Evolutionary conservation across 1,139 yeast species (phyloP), one percentile per base, ranked within the genome.

Genomic region (Scheffersomyces insectosa): DNA sequence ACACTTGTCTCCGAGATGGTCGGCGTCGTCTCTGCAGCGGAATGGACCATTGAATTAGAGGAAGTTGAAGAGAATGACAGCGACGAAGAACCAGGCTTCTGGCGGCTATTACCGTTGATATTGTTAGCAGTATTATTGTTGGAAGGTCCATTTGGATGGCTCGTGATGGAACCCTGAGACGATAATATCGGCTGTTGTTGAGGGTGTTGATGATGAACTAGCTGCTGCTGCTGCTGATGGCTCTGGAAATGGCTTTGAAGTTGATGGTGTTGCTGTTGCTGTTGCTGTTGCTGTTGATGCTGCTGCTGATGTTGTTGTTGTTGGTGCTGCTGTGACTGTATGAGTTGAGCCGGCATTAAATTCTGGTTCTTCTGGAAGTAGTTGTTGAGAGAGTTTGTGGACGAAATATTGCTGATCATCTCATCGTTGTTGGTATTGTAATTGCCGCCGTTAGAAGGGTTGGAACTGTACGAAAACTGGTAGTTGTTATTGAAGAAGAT

Each of bases 61-160:
- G 51, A 40, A 2, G 47, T 42, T 16, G 51, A 38, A 4, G 52
- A 48, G 27, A 46, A 41, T 28, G 46, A 33, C 13, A 47, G 49
- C 4, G 52, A 48, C 20, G 43, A 38, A 7, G 34, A 31, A 31
- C 23, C 11, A 5, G 34, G 23, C n/a, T 20, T 20, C 25, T 20
- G 25, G 25, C 25, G 25, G 25, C 25, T 20, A 20, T 31, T 31
- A 31, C 23, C 34, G 23, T 15, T 13, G 11, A 4, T 12, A 30
- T 30, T 30, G 14, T 13, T 30, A n/a, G 33, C 6, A 30, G 13
- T 30, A 30, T 15, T 30, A 30, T 15, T 12, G 15, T 30, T 12
- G 16, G 33, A 10, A 31, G 34, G n/a, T 13, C 11, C 20, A 31
- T 10, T 14, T 5, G 6, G 25, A 20, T 20, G 25, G 8, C 25